These are phyloP conservation scores for Puccinia coronata DNA, from an alignment of 1,284 basidiomycete genomes.

Conservation along the genomic window DNA sequence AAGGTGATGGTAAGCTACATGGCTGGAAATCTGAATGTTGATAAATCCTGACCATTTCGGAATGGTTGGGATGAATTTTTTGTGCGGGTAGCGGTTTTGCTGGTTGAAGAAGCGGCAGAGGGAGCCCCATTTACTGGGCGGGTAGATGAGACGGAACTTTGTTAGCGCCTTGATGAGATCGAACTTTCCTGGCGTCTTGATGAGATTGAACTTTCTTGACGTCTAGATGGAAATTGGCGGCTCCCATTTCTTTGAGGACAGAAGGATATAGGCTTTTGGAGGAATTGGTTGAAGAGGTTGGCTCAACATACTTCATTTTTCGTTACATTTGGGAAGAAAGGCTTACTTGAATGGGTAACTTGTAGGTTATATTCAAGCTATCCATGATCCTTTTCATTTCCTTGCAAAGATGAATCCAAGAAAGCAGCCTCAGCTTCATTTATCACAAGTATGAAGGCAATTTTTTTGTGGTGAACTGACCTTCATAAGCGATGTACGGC, in stretches of 20 bases:
- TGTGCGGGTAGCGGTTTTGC: neutral
- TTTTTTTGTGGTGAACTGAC: no score
- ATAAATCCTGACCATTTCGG: neutral
- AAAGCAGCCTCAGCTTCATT: neutral
- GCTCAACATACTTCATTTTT: no score
- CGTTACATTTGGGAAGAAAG: neutral
- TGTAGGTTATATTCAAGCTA: slow-evolving; percentile 71
- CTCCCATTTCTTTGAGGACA: neutral
- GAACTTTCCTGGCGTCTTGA: no score
- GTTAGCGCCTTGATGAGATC: no score
- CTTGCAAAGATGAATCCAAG: slow-evolving; percentile 66
- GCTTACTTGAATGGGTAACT: slow-evolving; percentile 66
- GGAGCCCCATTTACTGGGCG: neutral
- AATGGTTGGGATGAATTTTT: neutral
- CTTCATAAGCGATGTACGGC: slow-evolving; percentile 56
- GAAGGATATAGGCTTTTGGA: slow-evolving; percentile 1
- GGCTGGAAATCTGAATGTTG: neutral
- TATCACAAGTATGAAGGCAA: neutral
- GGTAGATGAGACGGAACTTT: no score
- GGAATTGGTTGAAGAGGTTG: neutral
- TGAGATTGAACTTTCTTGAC: neutral
- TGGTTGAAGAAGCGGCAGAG: neutral
- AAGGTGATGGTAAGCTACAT: neutral
- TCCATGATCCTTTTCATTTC: slow-evolving; percentile 71
- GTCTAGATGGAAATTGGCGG: neutral